A percentile compares a stretch with the other conserved stretches of the same genome.
Conservation (phyloP, 2,329 filamentous ascomycete genomes). For the Basipetospora chlamydospora region DNA sequence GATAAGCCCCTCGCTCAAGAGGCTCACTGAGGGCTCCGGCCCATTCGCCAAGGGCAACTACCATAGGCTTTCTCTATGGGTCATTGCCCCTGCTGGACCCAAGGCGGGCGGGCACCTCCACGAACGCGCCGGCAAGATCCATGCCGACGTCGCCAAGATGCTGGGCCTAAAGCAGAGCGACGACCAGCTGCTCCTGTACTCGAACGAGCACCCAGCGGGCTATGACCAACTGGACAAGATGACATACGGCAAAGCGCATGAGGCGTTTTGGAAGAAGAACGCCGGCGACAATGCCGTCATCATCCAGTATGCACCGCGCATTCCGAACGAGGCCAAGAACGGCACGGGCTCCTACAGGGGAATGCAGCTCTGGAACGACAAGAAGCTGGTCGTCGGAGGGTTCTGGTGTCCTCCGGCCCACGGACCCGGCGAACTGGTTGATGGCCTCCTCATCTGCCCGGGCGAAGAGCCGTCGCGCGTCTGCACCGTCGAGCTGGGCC, state of each 20-base stretch:
- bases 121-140: background rate
- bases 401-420: slow-evolving; percentile 7
- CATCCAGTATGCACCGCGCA: slow-evolving; percentile 1
- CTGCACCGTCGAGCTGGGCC: slow-evolving; percentile 1
- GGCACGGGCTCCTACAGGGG: background rate
- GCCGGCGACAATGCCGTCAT: background rate
- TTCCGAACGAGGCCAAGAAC: background rate
- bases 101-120: background rate
- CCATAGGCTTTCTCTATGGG: background rate
- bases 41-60: background rate
- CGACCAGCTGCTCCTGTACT: background rate
- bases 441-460: too few relatives aligned
- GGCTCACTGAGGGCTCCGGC: background rate
- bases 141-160: background rate
- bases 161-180: background rate
- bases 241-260: background rate
- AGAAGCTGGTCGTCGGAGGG: slow-evolving; percentile 15
- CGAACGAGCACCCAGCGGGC: background rate
- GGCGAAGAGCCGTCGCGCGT: background rate
- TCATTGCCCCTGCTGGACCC: background rate
- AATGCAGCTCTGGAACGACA: slow-evolving; percentile 6
- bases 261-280: background rate
- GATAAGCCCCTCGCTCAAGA: background rate
- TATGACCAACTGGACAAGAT: background rate
- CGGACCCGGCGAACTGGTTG: background rate